Evolutionary conservation across 768 basidiomycete species (phyloP), one percentile per base, ranked within the genome.

Genomic region (Tylopilus cervinicoccineus): DNA sequence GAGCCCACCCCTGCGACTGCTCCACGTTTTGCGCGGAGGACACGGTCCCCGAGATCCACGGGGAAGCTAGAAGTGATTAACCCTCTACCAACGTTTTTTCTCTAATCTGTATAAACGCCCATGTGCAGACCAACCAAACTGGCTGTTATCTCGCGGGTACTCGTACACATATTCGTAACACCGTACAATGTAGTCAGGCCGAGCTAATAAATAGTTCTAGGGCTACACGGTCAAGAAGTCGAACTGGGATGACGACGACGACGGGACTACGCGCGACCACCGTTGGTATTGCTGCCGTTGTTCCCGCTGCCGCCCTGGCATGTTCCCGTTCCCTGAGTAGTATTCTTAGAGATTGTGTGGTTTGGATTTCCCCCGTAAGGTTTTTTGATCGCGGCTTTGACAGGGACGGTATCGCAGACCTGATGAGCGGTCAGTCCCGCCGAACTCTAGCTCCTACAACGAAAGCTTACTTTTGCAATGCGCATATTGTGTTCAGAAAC

Each of bases 361-460:
- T 43, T 22, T 0, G 2, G 1, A 14, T 44, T 55, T 0, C 53
- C 62, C 39, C 51, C 45, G 14, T 52, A 60, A 12, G 51, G 53
- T 14, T 51, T 49, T n/a, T 57, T 65, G 43, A 50, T 43, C 6
- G 43, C 37, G 7, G 26, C 24, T 13, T 22, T 45, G 31, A 6
- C 6, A 24, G 48, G 38, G 6, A 29, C 16, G 24, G 28, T 8
- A 17, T 28, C 24, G 3, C 4, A 27, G 38, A 47, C 16, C 62
- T 62, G n/a, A 20, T 13, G 1, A 16, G 3, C 10, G 27, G 43
- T 61, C 43, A 56, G 38, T 34, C 13, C 7, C 13, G n/a, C n/a
- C 2, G 5, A 26, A 22, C 26, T 10, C 16, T 36, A 16, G 13
- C 19, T n/a, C 19, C 27, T n/a, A 16, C 2, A 23, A 11, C 12